A percentile compares a stretch with the other conserved stretches of the same genome.
phyloP scores from a whole-genome alignment of 176 grass and related monocot species.

The Tuctoria greenei region DNA sequence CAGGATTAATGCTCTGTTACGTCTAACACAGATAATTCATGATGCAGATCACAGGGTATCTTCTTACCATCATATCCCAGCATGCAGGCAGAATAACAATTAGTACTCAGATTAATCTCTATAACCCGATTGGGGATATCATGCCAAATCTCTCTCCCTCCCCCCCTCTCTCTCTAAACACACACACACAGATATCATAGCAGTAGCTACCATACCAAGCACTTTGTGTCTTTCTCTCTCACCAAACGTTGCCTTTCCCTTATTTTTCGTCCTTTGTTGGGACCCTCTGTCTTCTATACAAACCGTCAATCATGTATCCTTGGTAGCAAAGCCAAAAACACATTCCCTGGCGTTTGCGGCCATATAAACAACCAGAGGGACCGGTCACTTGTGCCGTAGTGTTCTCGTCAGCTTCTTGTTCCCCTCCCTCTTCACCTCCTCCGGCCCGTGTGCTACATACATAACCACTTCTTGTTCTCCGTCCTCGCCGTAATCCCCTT shows the following conservation, averaged over 20 bases:
- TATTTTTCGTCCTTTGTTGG: not conserved
- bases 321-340: conserved; percentile 40
- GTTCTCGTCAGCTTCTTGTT: not conserved
- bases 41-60: not conserved
- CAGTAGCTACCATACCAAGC: not conserved
- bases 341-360: not conserved
- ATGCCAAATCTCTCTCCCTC: conserved; percentile 5
- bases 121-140: not conserved
- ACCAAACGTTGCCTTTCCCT: conserved; percentile 42
- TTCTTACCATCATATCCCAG: not conserved
- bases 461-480: not conserved
- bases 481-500: not conserved
- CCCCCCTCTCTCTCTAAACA: not conserved
- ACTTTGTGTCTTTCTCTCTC: conserved; percentile 27
- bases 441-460: not conserved
- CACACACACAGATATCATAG: not conserved
- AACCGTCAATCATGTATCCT: conserved; percentile 44
- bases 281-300: conserved; percentile 8
- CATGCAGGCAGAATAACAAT: not conserved
- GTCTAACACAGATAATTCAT: not conserved
- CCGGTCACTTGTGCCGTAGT: conserved; percentile 1
- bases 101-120: not conserved
- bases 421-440: too few species aligned
- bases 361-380: conserved; percentile 7
- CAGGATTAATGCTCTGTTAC: not conserved